Percentiles rank a stretch among this genome's conserved stretches.
These are phyloP conservation scores for Zea luxurians DNA, from an alignment of 176 grass and related monocot species.

Conservation along the genomic window DNA sequence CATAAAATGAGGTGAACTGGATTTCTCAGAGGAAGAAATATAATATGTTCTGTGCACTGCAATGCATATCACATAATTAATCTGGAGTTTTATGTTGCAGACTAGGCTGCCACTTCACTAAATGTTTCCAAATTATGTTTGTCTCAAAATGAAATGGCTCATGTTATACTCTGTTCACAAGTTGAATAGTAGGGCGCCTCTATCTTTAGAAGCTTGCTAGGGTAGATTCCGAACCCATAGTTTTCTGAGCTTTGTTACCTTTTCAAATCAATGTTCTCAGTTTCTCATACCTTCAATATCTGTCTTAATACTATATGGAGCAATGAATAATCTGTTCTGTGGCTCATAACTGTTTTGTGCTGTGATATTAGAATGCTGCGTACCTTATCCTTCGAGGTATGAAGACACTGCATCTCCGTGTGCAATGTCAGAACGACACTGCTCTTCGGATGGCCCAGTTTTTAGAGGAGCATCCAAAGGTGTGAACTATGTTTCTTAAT, in stretches of 20 bases:
- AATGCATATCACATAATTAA: constrained; percentile 15
- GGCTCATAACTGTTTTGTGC: constrained; percentile 15
- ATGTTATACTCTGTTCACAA: background rate
- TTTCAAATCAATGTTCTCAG: background rate
- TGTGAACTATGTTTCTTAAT: constrained; percentile 16
- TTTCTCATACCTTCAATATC: constrained; percentile 3
- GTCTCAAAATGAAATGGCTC: background rate
- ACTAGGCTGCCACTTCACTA: background rate
- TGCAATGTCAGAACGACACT: constrained; percentile 93
- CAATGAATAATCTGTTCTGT: constrained; percentile 12
- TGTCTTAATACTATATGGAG: background rate
- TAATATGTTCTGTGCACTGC: constrained; percentile 10
- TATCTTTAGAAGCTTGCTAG: background rate
- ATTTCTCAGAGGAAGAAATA: constrained; percentile 8
- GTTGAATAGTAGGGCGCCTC: background rate
- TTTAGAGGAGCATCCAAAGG: constrained; percentile 99
- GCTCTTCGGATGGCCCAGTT: constrained; percentile 95
- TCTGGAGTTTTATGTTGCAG: background rate
- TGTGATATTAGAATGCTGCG: constrained; percentile 81
- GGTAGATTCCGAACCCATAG: background rate
- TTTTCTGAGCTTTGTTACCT: background rate
- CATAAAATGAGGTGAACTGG: background rate
- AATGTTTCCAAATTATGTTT: background rate
- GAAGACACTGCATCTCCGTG: constrained; percentile 99
- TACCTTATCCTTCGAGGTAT: constrained; percentile 93